These are phyloP conservation scores for Trichoderma sp. DNA, from an alignment of 2,329 filamentous ascomycete genomes.

Conservation along the genomic window DNA sequence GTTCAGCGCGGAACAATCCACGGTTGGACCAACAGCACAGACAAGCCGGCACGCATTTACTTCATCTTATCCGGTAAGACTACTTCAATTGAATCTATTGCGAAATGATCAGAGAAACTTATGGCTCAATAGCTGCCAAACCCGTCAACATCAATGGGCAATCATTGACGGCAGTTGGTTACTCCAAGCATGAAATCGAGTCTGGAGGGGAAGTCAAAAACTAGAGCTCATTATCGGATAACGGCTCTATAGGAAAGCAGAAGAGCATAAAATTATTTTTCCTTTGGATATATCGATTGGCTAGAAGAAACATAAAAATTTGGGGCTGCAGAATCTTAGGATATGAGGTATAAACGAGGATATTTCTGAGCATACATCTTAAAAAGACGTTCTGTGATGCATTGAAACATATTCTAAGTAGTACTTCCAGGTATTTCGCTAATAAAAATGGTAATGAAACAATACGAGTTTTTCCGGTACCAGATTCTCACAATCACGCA, in stretches of 20 bases:
- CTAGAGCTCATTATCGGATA: neutral
- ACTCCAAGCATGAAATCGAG: constrained; percentile 4
- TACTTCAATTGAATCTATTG: constrained; percentile 18
- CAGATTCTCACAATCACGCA: neutral
- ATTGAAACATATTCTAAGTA: neutral
- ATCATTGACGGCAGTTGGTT: neutral
- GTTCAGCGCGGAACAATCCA: constrained; percentile 29
- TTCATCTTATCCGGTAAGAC: constrained; percentile 30
- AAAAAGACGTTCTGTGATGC: neutral
- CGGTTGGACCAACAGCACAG: constrained; percentile 26
- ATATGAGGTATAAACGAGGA: neutral
- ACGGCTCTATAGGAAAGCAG: neutral
- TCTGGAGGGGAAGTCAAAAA: neutral
- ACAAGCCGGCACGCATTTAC: constrained; percentile 25
- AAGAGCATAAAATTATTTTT: neutral
- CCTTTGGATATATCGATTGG: neutral
- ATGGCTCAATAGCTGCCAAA: constrained; percentile 27
- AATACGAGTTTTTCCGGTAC: neutral
- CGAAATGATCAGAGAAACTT: neutral
- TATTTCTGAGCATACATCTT: neutral
- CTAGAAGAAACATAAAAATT: neutral
- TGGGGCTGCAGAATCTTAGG: neutral
- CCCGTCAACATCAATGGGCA: neutral
- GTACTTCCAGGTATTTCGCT: neutral
- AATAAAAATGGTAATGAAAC: neutral